Evolutionary conservation across 345 rosid genomes (phyloP).

Genomic region (Salix dunnii): DNA sequence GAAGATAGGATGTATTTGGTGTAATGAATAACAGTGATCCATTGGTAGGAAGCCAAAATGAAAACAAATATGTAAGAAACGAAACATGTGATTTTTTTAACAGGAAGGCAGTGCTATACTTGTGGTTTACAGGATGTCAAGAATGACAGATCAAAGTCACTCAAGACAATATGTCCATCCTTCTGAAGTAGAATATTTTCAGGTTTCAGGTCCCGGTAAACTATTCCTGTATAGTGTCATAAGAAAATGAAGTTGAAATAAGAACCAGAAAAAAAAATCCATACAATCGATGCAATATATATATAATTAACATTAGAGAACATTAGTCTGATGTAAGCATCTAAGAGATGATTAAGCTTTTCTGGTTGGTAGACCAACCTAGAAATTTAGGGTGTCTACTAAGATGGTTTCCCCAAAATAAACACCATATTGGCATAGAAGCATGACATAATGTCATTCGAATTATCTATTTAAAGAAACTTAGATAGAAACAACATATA

Average conservation of each 20-base stretch:
- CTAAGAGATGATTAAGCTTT: not conserved
- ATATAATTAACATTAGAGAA: not conserved
- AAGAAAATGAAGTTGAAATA: not conserved
- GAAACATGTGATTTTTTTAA: not conserved
- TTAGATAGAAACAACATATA: not conserved
- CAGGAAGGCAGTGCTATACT: constrained; percentile 34
- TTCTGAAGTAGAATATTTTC: constrained; percentile 83
- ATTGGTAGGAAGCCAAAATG: not conserved
- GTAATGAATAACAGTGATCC: not conserved
- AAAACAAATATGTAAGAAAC: not conserved
- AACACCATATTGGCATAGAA: not conserved
- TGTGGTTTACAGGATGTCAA: constrained; percentile 71
- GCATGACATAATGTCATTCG: not conserved
- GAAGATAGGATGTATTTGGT: not conserved
- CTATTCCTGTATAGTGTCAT: constrained; percentile 51
- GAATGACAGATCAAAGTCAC: constrained; percentile 93
- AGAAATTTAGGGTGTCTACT: not conserved
- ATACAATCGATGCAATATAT: not conserved
- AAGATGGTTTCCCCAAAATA: not conserved
- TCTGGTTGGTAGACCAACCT: not conserved
- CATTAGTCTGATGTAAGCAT: not conserved
- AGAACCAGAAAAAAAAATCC: not conserved
- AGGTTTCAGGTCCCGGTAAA: constrained; percentile 92
- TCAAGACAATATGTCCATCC: constrained; percentile 78
- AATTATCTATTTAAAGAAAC: no score